Conservation (phyloP, 495 filamentous ascomycete species). For the Penicillium robsamsonii region DNA sequence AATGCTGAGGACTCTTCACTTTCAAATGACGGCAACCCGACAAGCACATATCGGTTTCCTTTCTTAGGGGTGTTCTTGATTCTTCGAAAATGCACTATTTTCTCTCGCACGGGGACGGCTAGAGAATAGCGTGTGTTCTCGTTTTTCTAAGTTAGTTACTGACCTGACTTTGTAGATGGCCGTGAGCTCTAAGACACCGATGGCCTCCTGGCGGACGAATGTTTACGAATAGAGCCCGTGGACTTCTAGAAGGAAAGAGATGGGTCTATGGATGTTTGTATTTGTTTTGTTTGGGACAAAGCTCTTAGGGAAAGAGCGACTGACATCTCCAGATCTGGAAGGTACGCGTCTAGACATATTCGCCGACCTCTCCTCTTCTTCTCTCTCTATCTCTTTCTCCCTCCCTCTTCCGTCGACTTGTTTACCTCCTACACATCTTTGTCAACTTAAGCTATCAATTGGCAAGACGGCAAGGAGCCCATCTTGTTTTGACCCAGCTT, state of each 20-base stretch:
- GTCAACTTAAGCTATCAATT: neutral
- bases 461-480: neutral
- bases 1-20: neutral
- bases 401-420: neutral
- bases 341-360: neutral
- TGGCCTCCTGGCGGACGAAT: constrained; percentile 28
- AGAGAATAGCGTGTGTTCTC: neutral
- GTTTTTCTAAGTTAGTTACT: constrained; percentile 36
- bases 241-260: neutral
- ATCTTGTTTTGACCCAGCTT: neutral
- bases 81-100: neutral
- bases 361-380: neutral
- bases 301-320: neutral
- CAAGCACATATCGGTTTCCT: neutral
- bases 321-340: neutral
- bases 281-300: neutral
- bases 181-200: constrained; percentile 49
- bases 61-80: neutral
- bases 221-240: too few species aligned
- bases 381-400: neutral
- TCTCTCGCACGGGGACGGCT: neutral
- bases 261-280: neutral
- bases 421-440: neutral
- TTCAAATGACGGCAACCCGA: neutral
- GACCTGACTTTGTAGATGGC: constrained; percentile 51